Evolutionary conservation across 495 filamentous ascomycete species (phyloP), one percentile per base, ranked within the genome.

Genomic region (Friedmanniomyces endolithicus): DNA sequence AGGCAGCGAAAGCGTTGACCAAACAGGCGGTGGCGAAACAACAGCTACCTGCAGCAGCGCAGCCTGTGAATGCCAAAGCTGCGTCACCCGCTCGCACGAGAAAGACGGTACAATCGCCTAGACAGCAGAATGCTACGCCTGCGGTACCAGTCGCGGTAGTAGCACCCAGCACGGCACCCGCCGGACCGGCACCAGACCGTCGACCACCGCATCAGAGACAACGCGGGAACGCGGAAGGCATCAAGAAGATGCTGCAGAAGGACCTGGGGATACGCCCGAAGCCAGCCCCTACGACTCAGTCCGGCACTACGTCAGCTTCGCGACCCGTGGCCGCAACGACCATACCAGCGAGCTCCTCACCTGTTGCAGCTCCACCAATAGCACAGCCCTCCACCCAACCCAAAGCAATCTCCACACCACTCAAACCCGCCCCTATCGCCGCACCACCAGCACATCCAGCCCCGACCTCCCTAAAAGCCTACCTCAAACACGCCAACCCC

Each of bases 401-500:
- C 16, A 59, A 68, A 34, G 71, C 73, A 48, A 67, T 71, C 31
- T 65, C 63, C n/a, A 50, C 65, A 29, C 41, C 55, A 33, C 39
- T 58, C 20, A 71, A 68, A 51, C 39, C 68, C 22, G 22, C 61
- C 66, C 17, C 53, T 68, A 17, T 53, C 65, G 0, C 74, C 71
- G 48, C 41, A 11, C 4, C 56, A 34, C 65, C 74, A 71, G 48
- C 41, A 11, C 4, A 50, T 35, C 65, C 20, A 37, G 61, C 60
- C 17, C 55, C 39, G 50, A 33, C 46, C 34, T 29, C 44, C 19
- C 45, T 53, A 22, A 63, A 87, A 64, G 89, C 87, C n/a, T 96
- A 95, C 65, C 74, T 95, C 61, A 95, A 95, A 64, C 88, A 94
- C 62, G 89, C 88, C 51, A 94, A 92, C 66, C 80, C 87, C 19